Conservation (phyloP, 176 grass and related monocot genomes). For the Phoenix roebelenii region DNA sequence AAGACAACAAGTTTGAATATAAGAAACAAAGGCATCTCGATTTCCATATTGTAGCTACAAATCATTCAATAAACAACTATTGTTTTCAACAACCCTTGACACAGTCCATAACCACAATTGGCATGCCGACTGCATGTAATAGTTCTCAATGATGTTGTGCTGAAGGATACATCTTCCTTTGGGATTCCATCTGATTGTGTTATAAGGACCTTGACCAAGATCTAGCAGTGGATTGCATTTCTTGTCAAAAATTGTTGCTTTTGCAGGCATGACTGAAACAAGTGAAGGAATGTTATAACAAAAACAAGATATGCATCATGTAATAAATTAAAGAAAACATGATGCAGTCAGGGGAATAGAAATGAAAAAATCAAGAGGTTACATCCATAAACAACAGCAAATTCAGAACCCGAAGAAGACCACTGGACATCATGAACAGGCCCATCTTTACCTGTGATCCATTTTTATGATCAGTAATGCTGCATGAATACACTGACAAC, state of each 20-base stretch:
- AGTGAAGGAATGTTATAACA: slow-evolving; percentile 35
- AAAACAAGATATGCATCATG: slow-evolving; percentile 6
- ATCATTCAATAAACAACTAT: too few species aligned
- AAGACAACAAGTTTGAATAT: slow-evolving; percentile 26
- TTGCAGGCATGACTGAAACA: slow-evolving; percentile 74
- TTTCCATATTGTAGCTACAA: too few species aligned
- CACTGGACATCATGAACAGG: slow-evolving; percentile 91
- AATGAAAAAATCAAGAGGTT: slow-evolving; percentile 28
- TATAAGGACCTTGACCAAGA: slow-evolving; percentile 91
- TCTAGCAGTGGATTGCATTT: slow-evolving; percentile 85
- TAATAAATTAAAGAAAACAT: not conserved
- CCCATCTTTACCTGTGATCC: slow-evolving; percentile 60
- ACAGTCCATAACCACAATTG: too few species aligned
- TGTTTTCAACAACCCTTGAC: too few species aligned
- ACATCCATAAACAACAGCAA: slow-evolving; percentile 93
- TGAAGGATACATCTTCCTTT: slow-evolving; percentile 87
- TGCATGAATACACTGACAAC: not conserved
- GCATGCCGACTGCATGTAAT: not conserved
- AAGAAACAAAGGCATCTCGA: not conserved
- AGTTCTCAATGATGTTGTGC: slow-evolving; percentile 2
- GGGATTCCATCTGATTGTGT: slow-evolving; percentile 94
- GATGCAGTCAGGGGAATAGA: slow-evolving; percentile 12
- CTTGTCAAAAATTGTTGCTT: slow-evolving; percentile 75
- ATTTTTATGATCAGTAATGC: not conserved
- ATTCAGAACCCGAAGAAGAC: slow-evolving; percentile 73